Conservation (phyloP, 2,329 filamentous ascomycete species). For the Lasiodiplodia theobromae region DNA sequence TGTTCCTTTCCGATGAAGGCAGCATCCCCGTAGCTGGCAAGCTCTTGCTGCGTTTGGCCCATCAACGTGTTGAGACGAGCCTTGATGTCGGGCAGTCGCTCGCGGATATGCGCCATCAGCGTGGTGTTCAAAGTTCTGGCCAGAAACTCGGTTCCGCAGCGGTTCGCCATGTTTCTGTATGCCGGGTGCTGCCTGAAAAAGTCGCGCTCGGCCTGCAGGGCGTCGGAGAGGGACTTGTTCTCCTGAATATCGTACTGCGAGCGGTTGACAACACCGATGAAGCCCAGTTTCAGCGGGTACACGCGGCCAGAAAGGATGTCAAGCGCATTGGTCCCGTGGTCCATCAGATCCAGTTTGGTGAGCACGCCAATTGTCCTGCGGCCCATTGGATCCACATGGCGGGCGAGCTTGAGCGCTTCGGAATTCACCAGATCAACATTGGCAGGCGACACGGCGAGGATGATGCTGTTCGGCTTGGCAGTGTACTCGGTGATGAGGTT, state of each 20-base stretch:
- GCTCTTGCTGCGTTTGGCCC: constrained; percentile 99
- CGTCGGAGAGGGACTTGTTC: constrained; percentile 93
- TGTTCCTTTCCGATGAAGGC: constrained; percentile 98
- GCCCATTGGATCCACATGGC: constrained; percentile 94
- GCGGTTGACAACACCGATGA: constrained; percentile 97
- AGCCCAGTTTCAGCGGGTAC: constrained; percentile 95
- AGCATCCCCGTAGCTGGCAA: constrained; percentile 97
- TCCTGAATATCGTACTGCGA: constrained; percentile 98
- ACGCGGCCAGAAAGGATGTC: constrained; percentile 98
- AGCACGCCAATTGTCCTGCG: constrained; percentile 95
- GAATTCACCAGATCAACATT: constrained; percentile 99
- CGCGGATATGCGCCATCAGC: constrained; percentile 94
- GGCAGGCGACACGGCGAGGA: constrained; percentile 93
- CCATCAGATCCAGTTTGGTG: constrained; percentile 98
- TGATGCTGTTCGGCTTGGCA: constrained; percentile 97
- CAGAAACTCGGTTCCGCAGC: constrained; percentile 92
- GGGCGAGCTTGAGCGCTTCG: constrained; percentile 92
- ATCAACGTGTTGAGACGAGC: constrained; percentile 96
- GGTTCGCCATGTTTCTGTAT: constrained; percentile 92
- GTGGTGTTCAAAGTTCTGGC: constrained; percentile 95
- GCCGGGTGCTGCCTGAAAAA: constrained; percentile 98
- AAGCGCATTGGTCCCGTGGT: constrained; percentile 96
- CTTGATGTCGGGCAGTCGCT: constrained; percentile 96
- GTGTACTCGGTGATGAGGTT: constrained; percentile 98
- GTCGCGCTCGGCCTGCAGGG: constrained; percentile 81